Percentiles rank a stretch among this genome's conserved stretches.
Evolutionary conservation across 441 rosid species (phyloP).

Genomic region (Omphalea diandra): DNA sequence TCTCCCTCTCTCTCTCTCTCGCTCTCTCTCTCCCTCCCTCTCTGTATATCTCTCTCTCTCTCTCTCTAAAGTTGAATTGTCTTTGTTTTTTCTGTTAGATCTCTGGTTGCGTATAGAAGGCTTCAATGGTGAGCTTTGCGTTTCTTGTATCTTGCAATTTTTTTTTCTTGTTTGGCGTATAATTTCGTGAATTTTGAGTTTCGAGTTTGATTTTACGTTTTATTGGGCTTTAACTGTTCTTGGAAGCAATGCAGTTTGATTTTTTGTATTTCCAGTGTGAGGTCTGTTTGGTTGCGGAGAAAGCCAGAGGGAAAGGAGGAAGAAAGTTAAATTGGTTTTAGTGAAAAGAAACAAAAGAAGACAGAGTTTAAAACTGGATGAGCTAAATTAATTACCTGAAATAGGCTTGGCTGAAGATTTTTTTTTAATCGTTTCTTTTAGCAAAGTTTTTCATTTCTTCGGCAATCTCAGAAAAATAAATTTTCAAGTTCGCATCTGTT

Average conservation of each 20-base stretch:
- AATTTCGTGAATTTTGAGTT: not conserved
- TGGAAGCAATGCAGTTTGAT: slow-evolving; percentile 36
- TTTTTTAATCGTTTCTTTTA: not conserved
- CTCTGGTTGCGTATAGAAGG: slow-evolving; percentile 27
- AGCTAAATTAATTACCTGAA: not conserved
- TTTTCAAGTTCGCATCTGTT: not conserved
- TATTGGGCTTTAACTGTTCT: slow-evolving; percentile 3
- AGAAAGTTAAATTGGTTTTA: not conserved
- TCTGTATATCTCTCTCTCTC: slow-evolving; percentile 28
- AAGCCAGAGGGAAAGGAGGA: slow-evolving; percentile 16
- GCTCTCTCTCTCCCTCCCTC: slow-evolving; percentile 28
- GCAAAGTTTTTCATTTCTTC: not conserved
- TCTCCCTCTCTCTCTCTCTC: slow-evolving; percentile 32
- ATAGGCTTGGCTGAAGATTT: not conserved
- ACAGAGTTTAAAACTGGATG: not conserved
- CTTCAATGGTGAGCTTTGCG: slow-evolving; percentile 42
- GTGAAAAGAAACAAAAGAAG: not conserved
- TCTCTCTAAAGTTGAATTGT: slow-evolving; percentile 14
- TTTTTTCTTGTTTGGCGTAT: not conserved
- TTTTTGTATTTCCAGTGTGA: slow-evolving; percentile 14
- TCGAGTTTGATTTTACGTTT: not conserved
- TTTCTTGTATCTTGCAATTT: not conserved
- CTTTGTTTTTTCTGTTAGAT: slow-evolving; percentile 25
- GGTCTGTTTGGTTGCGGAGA: slow-evolving; percentile 29
- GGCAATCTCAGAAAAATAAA: slow-evolving; percentile 2